Base-by-base conservation (phyloP, 208 protist species). In the Leishmania tarentolae region DNA sequence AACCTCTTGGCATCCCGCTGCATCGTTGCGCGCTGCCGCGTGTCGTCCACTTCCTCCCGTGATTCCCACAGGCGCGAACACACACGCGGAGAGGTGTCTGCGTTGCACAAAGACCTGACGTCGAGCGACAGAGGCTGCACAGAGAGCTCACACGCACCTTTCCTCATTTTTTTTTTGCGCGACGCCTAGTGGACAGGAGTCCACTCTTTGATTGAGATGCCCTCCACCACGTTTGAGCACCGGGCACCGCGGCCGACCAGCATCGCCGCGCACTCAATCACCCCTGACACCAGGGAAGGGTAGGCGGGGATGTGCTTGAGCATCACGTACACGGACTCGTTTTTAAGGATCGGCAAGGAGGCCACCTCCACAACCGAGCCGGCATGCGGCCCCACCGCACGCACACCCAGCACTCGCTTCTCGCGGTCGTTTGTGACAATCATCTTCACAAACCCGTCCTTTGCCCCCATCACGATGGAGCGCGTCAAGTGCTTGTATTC, bases 361-460 rank as follows among this genome's bases (percentile, higher is more conserved):
- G 86, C 92, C 31, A 93, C 83, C 79, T 93, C 92, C 50, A 95
- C 88, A 66, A 95, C 87, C 37, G 87, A 92, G 40, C 85, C 88
- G 40, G 92, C 86, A 68, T 95, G 90, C 17, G 85, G 78, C 15
- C 92, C 88, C 59, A 93, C 81, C 35, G 90, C 90, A 13, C 90
- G 90, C 31, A 93, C 90, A 24, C 92, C 92, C 46, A 95, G 85
- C 50, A 95, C 83, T 4, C 85, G 83, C 82, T 93, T 93, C 81
- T 93, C 83, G 40, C 84, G 61, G 59, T 95, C 87, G 82, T 92
- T 92, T 46, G 92, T 90, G 11, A 93, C 90, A 66, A 95, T 87
- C 21, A 95, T 75, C 85, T 95, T 95, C 82, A 92, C 87, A 56
- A 95, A 95, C 21, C 92, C 92, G 44, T 82, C 76, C 21, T 83